A percentile compares a stretch with the other conserved stretches of the same genome.
phyloP scores from a whole-genome alignment of 257 asterid species.

The Nicotiana tomentosiformis region DNA sequence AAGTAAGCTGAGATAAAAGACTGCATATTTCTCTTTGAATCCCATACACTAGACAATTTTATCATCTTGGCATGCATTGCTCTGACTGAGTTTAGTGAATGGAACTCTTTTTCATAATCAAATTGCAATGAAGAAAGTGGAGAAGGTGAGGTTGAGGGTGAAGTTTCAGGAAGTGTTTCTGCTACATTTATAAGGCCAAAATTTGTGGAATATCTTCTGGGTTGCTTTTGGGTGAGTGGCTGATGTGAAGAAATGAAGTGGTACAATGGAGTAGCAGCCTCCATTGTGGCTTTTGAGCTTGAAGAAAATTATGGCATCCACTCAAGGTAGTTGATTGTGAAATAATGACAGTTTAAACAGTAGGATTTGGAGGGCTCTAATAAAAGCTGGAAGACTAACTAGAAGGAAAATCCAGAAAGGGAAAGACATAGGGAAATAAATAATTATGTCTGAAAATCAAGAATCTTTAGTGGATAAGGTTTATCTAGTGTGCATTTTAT shows the following conservation, averaged over 20 bases:
- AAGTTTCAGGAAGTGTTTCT: constrained; percentile 19
- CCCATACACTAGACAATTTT: constrained; percentile 24
- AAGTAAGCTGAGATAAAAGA: constrained; percentile 42
- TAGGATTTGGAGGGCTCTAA: constrained; percentile 7
- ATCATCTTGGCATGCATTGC: constrained; percentile 59
- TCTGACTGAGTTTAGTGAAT: constrained; percentile 29
- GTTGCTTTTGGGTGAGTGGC: constrained; percentile 15
- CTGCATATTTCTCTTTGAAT: constrained; percentile 31
- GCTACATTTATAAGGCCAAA: constrained; percentile 27
- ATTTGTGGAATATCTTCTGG: constrained; percentile 14
- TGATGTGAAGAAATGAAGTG: constrained; percentile 22
- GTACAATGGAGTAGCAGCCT: constrained; percentile 26
- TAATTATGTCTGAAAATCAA: neutral
- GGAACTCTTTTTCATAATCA: constrained; percentile 15
- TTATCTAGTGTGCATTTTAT: constrained; percentile 7
- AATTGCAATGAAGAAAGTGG: constrained; percentile 16
- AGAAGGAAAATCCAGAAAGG: neutral
- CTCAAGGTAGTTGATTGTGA: neutral
- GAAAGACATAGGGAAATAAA: neutral
- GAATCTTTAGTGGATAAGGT: constrained; percentile 33
- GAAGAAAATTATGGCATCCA: constrained; percentile 2
- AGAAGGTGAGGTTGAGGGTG: constrained; percentile 19
- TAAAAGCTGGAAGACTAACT: neutral
- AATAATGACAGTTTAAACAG: neutral
- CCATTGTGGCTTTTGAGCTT: constrained; percentile 28